Percentiles rank a stretch among this genome's conserved stretches.
These are phyloP conservation scores for Botryobasidium botryosum DNA, from an alignment of 768 basidiomycete species.

Conservation along the genomic window DNA sequence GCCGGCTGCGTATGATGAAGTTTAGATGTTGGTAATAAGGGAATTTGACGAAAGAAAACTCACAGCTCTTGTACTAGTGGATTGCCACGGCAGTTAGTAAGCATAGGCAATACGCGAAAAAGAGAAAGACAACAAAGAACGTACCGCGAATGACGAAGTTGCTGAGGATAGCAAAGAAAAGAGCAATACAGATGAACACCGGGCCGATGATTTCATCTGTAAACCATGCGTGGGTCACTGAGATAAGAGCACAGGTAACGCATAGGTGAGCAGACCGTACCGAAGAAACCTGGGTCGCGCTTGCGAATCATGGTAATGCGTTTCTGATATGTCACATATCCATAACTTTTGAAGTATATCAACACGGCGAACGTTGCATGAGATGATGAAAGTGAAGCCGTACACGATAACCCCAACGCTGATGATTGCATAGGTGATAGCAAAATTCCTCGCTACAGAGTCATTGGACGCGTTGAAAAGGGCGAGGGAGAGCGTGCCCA, in stretches of 20 bases:
- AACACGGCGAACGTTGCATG: background rate
- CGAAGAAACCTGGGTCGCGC: constrained; percentile 78
- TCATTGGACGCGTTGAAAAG: constrained; percentile 77
- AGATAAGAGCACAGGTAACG: background rate
- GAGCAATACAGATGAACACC: constrained; percentile 55
- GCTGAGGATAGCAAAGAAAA: constrained; percentile 75
- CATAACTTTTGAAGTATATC: constrained; percentile 39
- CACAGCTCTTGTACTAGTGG: too few species aligned
- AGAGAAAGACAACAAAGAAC: too few species aligned
- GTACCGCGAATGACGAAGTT: constrained; percentile 80
- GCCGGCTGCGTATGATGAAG: too few species aligned
- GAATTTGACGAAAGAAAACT: too few species aligned
- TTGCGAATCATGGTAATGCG: constrained; percentile 82
- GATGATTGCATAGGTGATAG: constrained; percentile 66
- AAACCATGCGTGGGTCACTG: background rate
- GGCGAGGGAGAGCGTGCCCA: constrained; percentile 72
- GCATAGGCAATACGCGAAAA: too few species aligned
- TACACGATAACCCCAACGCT: constrained; percentile 52
- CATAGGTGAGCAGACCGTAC: constrained; percentile 26
- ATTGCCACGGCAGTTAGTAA: too few species aligned
- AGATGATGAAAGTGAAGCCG: background rate
- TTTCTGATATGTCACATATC: constrained; percentile 69
- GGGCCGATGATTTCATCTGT: constrained; percentile 74
- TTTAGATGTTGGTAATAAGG: too few species aligned
- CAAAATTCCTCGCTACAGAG: constrained; percentile 52